Base-by-base conservation (phyloP, 1,139 yeast species). In the Arxiozyma heterogenica region DNA sequence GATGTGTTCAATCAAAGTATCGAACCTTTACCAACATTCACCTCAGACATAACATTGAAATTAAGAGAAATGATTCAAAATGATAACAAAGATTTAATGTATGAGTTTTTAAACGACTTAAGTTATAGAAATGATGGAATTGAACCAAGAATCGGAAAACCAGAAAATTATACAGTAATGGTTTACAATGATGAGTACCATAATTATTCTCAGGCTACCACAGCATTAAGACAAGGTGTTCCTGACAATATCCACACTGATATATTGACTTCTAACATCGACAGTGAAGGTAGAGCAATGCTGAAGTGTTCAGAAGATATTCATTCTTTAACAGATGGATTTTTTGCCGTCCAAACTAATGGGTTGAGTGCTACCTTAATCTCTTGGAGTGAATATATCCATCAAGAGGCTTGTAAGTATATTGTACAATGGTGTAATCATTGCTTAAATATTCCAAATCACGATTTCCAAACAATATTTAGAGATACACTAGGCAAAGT, bases 151-250 rank as follows among this genome's bases (percentile, higher is more conserved):
- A 39, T 56, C 54, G 34, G 64, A 54, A 39, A 58, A 53, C 53
- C 57, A 45, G 59, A 59, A 17, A 64, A 71, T 44, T 81, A 79
- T 73, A 70, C 73, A 50, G 73, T 83, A 41, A 66, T 83, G 23
- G 71, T 85, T 22, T 86, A 90, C 85, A 86, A 86, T 65, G 94
- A 86, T 63, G 93, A 86, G 63, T 75, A 73, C 58, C 93, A 86
- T 64, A 78, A 81, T 61, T 77, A 77, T 59, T 73, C 75, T 1
- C 72, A 71, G 55, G 71, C 71, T 2, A 67, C 70, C 7, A 64
- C 67, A 23, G 71, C 71, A 21, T 52, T 68, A 44, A 64, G 70
- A 54, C 71, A 68, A 54, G 71, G 71, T 38, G 67, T 64, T 9
- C 71, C 70, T 5, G 71, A 66, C 54, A 64, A 64, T 51, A 59